These are phyloP conservation scores for Sporothrix curviconia DNA, from an alignment of 2,329 filamentous ascomycete species.

Conservation along the genomic window DNA sequence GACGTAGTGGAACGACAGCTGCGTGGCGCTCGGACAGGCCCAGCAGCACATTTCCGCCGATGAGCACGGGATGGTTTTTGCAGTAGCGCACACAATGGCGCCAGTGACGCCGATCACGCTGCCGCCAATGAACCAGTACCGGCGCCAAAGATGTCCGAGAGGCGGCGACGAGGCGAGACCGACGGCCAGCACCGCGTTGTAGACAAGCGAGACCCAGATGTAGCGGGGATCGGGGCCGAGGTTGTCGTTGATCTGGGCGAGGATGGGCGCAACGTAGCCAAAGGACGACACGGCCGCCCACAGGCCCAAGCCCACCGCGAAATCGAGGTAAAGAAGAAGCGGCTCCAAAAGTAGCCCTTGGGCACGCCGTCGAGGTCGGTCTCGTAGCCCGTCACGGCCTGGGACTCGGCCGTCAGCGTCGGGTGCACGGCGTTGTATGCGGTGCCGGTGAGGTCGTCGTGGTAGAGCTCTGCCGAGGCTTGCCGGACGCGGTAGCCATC, in stretches of 20 bases:
- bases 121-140: constrained; percentile 26
- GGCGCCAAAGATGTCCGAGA: constrained; percentile 26
- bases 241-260: constrained; percentile 14
- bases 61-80: constrained; percentile 30
- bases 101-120: constrained; percentile 30
- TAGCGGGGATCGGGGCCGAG: constrained; percentile 21
- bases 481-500: neutral
- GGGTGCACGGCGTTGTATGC: neutral
- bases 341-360: constrained; percentile 14
- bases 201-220: constrained; percentile 27
- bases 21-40: constrained; percentile 31
- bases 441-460: neutral
- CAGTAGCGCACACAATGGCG: constrained; percentile 32
- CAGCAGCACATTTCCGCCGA: constrained; percentile 30
- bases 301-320: constrained; percentile 18
- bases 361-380: constrained; percentile 10
- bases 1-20: constrained; percentile 33
- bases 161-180: constrained; percentile 24
- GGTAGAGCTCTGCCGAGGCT: neutral
- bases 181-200: constrained; percentile 25
- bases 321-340: constrained; percentile 14
- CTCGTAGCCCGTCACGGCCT: constrained; percentile 9
- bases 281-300: constrained; percentile 26
- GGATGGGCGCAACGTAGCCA: constrained; percentile 22
- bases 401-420: neutral